phyloP scores from a whole-genome alignment of 2,329 filamentous ascomycete species.

The Clonostachys sp. region DNA sequence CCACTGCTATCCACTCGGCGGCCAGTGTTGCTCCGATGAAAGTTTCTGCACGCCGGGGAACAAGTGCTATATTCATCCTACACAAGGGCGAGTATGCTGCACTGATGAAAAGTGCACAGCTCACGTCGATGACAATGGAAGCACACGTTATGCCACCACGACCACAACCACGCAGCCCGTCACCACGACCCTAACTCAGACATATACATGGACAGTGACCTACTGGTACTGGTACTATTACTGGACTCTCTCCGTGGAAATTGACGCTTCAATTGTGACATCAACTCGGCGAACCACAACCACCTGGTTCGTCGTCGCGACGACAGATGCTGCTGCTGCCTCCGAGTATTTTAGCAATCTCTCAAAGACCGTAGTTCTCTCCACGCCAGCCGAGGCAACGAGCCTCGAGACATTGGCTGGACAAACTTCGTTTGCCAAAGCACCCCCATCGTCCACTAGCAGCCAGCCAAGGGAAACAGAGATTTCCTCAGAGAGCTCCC shows the following conservation, averaged over 20 bases:
- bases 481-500: background rate
- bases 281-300: conserved; percentile 5
- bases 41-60: conserved; percentile 12
- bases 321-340: conserved; percentile 10
- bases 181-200: conserved; percentile 5
- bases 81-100: conserved; percentile 9
- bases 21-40: conserved; percentile 12
- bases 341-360: conserved; percentile 8
- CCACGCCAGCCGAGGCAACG: conserved; percentile 12
- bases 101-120: conserved; percentile 14
- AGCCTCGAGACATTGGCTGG: conserved; percentile 12
- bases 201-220: conserved; percentile 14
- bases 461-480: background rate
- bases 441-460: background rate
- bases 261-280: conserved; percentile 11
- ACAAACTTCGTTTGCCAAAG: conserved; percentile 6
- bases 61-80: conserved; percentile 6
- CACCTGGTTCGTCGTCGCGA: conserved; percentile 9
- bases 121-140: conserved; percentile 8
- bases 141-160: conserved; percentile 8
- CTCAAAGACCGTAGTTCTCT: conserved; percentile 8
- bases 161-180: conserved; percentile 6
- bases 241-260: conserved; percentile 11
- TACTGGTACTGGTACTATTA: conserved; percentile 16
- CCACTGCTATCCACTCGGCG: conserved; percentile 11